Conservation (phyloP, 441 rosid genomes). For the Bruguiera hainesii region DNA sequence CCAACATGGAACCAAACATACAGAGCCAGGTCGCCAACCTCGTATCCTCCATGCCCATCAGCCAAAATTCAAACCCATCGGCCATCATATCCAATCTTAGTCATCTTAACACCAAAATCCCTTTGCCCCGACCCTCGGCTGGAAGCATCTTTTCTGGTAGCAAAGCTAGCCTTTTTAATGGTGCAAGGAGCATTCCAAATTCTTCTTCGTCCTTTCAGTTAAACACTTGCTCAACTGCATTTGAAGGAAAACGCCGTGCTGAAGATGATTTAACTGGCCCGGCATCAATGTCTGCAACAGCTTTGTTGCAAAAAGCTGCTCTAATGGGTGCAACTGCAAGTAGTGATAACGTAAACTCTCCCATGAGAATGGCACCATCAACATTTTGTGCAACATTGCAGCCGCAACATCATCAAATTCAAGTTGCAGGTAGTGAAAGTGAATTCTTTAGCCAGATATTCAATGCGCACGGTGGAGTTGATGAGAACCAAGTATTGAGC, state of each 20-base stretch:
- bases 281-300: slow-evolving; percentile 51
- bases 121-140: slow-evolving; percentile 9
- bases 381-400: slow-evolving; percentile 20
- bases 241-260: slow-evolving; percentile 8
- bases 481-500: slow-evolving; percentile 12
- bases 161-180: slow-evolving; percentile 16
- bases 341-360: slow-evolving; percentile 22
- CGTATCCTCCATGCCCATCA: slow-evolving; percentile 23
- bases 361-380: slow-evolving; percentile 33
- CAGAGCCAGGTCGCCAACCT: slow-evolving; percentile 21
- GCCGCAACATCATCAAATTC: slow-evolving; percentile 9
- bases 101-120: slow-evolving; percentile 19
- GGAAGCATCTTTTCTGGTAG: slow-evolving; percentile 23
- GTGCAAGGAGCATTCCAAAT: slow-evolving; percentile 12
- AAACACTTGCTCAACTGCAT: slow-evolving; percentile 22
- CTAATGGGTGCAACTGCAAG: slow-evolving; percentile 48
- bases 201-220: slow-evolving; percentile 27
- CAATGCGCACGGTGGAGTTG: slow-evolving; percentile 14
- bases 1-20: slow-evolving; percentile 18
- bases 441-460: slow-evolving; percentile 27
- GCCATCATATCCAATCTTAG: slow-evolving; percentile 8
- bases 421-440: slow-evolving; percentile 5
- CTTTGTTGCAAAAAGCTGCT: slow-evolving; percentile 55
- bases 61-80: slow-evolving; percentile 16
- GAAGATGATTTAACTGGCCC: slow-evolving; percentile 4